Evolutionary conservation across 116 monocot species (phyloP), one percentile per base, ranked within the genome.

Genomic region (Papilionanthe hybrid): DNA sequence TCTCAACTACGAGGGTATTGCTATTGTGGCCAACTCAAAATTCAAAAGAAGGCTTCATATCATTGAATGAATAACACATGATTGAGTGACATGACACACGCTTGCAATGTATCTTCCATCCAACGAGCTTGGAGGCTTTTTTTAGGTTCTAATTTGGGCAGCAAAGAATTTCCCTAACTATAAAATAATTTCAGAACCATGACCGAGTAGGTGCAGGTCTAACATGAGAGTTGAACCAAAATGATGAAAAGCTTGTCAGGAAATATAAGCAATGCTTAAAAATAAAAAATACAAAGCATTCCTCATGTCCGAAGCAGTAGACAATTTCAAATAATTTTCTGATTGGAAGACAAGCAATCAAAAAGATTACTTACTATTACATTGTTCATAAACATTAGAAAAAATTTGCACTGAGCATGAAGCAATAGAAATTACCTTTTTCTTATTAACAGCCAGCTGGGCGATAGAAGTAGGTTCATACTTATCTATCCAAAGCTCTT

Each of bases 381-480:
- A 27, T 75, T 27, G 10, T 0, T 11, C 3, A 43, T 18, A 75
- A 28, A 50, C 7, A 28, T 49, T 49, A 50, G 23, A 47, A n/a
- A 18, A 57, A 77, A 7, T 41, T 77, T 37, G 32, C 56, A 25
- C 30, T 42, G 55, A 77, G 37, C 29, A 32, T 19, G 53, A 30
- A 30, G 72, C 28, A 15, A 1, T 19, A 57, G 41, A 43, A 78
- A 79, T 1, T 72, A 97, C 97, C 97, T 97, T 97, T 86, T 94
- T 97, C 81, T 92, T 97, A 72, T 97, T 91, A 56, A 97, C 86
- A 44, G 94, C 89, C 80, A 97, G 92, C 55, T 94, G 88, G 5
- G 81, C 78, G 4, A 83, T 68, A 8, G 88, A 88, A 80, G 22
- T 76, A 10, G 97, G 97, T 79, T 86, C 90, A 84, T 94, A 75